Conservation (phyloP, 148 eudicot genomes). For the Fallopia convolvulus region DNA sequence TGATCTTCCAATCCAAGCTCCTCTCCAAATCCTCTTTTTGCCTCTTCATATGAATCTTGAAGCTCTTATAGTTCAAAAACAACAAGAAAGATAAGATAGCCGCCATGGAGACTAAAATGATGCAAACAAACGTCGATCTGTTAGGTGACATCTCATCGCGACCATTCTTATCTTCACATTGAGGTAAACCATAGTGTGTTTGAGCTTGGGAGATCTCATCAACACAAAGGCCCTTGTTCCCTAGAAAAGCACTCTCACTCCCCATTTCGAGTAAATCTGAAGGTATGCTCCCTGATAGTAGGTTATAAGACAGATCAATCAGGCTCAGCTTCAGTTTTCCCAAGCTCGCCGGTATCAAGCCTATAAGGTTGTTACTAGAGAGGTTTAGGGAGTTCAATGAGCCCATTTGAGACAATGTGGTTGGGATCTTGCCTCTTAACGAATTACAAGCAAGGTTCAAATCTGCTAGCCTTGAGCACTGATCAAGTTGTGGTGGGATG, state of each 20-base stretch:
- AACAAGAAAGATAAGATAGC: constrained; percentile 37
- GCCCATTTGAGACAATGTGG: constrained; percentile 34
- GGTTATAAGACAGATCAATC: constrained; percentile 68
- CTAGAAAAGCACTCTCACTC: constrained; percentile 47
- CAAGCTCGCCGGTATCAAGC: constrained; percentile 50
- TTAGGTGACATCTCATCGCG: not conserved
- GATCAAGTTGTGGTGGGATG: constrained; percentile 52
- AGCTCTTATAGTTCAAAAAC: constrained; percentile 45
- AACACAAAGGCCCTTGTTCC: constrained; percentile 62
- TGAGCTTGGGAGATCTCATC: constrained; percentile 20
- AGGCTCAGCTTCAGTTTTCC: constrained; percentile 59
- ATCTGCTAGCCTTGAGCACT: constrained; percentile 60
- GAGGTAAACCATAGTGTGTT: constrained; percentile 20
- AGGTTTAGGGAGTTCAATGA: constrained; percentile 81
- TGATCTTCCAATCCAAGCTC: constrained; percentile 53
- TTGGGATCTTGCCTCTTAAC: constrained; percentile 55
- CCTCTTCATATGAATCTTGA: constrained; percentile 25
- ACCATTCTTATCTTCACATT: constrained; percentile 25
- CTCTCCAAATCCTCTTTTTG: constrained; percentile 22
- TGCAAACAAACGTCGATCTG: constrained; percentile 20
- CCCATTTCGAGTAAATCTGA: constrained; percentile 44
- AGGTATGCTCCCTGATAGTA: constrained; percentile 62
- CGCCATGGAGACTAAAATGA: constrained; percentile 35
- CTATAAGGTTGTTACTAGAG: constrained; percentile 56
- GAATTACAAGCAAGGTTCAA: constrained; percentile 61